Base-by-base conservation (phyloP, 2,329 filamentous ascomycete species). In the Gaeumannomyces tritici region DNA sequence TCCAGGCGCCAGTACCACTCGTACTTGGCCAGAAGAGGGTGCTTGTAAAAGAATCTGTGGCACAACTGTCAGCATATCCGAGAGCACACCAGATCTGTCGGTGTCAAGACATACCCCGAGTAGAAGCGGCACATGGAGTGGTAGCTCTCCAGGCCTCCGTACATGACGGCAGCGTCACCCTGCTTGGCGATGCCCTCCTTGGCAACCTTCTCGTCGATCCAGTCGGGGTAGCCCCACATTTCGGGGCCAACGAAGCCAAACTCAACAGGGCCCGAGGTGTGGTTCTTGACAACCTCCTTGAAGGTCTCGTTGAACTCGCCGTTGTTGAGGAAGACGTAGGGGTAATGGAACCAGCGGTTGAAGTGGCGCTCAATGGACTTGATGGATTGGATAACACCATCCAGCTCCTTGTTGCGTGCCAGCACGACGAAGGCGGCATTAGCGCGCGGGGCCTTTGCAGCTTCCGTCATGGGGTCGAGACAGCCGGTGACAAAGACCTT, bases 1-100 rank as follows among this genome's bases (percentile, higher is more conserved):
- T 99, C 95, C 69, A 99, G 81, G 66, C 95, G 91, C 95, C 95
- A 99, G 80, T 99, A 99, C 95, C 95, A 99, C 73, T 98, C 92
- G 77, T 98, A 99, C 76, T 98, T 98, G 72, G 90, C 85, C 57
- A 99, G 84, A 42, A 98, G 84, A 66, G 93, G 89, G 73, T 99
- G 95, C 75, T 97, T 96, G 81, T 95, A 99, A 78, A 99, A 99
- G 77, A 96, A 95, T 56, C 91, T 84, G 65, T 42, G 15, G 2
- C 12, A 11, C 12, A 12, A 21, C 24, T 4, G 51, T 60, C 3
- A 59, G 61, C 51, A 54, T 2, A 24, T 33, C 24, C 18, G 11
- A 21, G 15, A 15, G 28, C 51, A 18, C 4, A n/a, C 47, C 24
- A 12, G 28, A 26, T 11, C 15, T 13, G 1, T 29, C 9, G 18